Evolutionary conservation across 2,329 filamentous ascomycete species (phyloP), one percentile per base, ranked within the genome.

Genomic region (Thelonectria blattea): DNA sequence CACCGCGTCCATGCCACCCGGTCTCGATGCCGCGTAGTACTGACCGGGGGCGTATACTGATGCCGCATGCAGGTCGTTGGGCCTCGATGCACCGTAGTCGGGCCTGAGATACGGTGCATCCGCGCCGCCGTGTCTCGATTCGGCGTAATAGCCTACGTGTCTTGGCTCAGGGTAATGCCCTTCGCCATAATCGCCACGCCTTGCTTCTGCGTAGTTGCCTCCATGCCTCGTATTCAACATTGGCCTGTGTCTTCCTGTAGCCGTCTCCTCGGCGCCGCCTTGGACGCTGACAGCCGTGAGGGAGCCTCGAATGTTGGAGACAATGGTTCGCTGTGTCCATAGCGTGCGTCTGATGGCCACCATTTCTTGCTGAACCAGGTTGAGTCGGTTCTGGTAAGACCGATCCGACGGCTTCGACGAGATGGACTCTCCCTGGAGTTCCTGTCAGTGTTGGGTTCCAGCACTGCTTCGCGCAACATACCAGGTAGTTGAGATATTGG

Each of bases 301-400:
- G 6, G 65, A 67, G 34, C 52, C 66, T 34, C 63, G 62, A 49
- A 78, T 65, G 17, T 65, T 65, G 20, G 65, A 61, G 17, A 78
- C 68, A 3, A 78, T 70, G 3, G 51, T 60, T 39, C 64, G 67
- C 56, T 80, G 78, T 22, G 69, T 72, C 20, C 56, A 62, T 24
- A 80, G 61, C 2, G 74, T 77, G 24, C 73, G 70, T 42, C 70
- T 73, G 22, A 81, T 72, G 17, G 78, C 73, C 18, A 68, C 66
- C 30, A 81, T 68, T 60, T 82, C 79, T 56, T 81, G 76, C 17
- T 75, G 73, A 1, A 80, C 71, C 14, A 79, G 71, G 39, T 75
- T 74, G 51, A 82, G 71, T 15, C 73, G 72, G 51, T 78, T 75
- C 56, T 81, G 76, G 41, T 78, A 76, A 2, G 75, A 75, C 18